phyloP scores from a whole-genome alignment of 352 stramenopile genomes.

The Pythium phragmiticola region DNA sequence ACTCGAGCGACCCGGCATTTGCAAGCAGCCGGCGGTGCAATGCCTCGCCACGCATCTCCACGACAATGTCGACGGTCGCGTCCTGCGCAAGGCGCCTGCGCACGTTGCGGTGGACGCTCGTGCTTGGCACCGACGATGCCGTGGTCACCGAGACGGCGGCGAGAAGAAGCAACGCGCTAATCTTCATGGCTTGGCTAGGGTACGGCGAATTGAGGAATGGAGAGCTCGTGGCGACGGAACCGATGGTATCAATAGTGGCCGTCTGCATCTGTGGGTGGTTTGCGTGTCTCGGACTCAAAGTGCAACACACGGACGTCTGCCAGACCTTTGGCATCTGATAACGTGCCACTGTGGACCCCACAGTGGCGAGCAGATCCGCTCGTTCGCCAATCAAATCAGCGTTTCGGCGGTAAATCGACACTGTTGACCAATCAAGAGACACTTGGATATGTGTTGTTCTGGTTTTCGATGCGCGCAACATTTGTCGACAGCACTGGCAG shows the following conservation, averaged over 20 bases:
- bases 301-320: too few species aligned
- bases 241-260: too few species aligned
- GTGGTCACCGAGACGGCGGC: not conserved
- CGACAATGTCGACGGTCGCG: slow-evolving; percentile 19
- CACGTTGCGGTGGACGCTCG: slow-evolving; percentile 13
- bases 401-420: not conserved
- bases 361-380: too few species aligned
- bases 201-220: not conserved
- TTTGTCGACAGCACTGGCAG: too few species aligned
- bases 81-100: slow-evolving; percentile 9
- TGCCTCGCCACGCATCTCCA: slow-evolving; percentile 11
- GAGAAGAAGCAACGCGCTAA: not conserved
- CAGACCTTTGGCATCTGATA: too few species aligned
- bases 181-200: slow-evolving; percentile 5
- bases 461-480: too few species aligned
- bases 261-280: too few species aligned
- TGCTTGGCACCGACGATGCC: not conserved
- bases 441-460: too few species aligned
- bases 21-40: slow-evolving; percentile 12
- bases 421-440: too few species aligned
- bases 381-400: too few species aligned
- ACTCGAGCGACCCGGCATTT: not conserved
- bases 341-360: too few species aligned
- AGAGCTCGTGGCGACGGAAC: not conserved
- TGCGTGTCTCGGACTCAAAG: too few species aligned